A percentile compares a stretch with the other conserved stretches of the same genome.
These are phyloP conservation scores for Pinus tabuliformis DNA, from an alignment of 75 land plant genomes.

Conservation along the genomic window DNA sequence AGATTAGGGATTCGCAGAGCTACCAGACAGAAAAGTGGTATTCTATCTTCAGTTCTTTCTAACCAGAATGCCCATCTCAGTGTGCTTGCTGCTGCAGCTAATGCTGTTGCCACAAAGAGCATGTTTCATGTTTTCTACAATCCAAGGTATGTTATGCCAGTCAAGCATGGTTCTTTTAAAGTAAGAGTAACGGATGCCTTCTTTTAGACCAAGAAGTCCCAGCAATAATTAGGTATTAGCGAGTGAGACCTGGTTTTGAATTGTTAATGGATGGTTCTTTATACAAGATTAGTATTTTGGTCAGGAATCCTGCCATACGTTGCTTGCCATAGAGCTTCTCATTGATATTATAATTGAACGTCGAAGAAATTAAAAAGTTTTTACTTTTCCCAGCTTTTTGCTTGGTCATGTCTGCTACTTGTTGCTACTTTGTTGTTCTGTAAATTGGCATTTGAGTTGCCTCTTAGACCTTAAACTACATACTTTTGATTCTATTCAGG, in stretches of 20 bases:
- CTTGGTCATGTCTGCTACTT: not conserved
- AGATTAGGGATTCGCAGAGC: slow-evolving; percentile 78
- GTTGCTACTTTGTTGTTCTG: not conserved
- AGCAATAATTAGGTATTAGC: not conserved
- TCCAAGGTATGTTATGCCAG: slow-evolving; percentile 59
- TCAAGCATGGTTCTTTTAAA: not conserved
- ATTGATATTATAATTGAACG: not conserved
- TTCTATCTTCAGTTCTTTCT: slow-evolving; percentile 16
- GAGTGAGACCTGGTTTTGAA: not conserved
- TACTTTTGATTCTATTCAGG: not conserved
- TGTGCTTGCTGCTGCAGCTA: slow-evolving; percentile 54
- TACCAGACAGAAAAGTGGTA: slow-evolving; percentile 30
- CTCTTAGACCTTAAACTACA: not conserved
- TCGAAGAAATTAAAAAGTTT: not conserved
- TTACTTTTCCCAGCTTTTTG: not conserved
- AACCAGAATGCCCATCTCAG: slow-evolving; percentile 45
- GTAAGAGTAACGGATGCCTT: not conserved
- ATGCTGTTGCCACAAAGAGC: slow-evolving; percentile 54
- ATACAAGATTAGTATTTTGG: not conserved
- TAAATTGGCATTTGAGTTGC: not conserved
- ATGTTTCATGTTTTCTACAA: slow-evolving; percentile 73
- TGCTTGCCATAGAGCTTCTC: not conserved
- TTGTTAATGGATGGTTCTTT: slow-evolving; percentile 3
- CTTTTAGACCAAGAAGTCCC: not conserved
- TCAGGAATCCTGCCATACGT: not conserved